Percentiles rank a stretch among this genome's conserved stretches.
Evolutionary conservation across 2,329 filamentous ascomycete species (phyloP).

Genomic region (Pestalotiopsis sp.): DNA sequence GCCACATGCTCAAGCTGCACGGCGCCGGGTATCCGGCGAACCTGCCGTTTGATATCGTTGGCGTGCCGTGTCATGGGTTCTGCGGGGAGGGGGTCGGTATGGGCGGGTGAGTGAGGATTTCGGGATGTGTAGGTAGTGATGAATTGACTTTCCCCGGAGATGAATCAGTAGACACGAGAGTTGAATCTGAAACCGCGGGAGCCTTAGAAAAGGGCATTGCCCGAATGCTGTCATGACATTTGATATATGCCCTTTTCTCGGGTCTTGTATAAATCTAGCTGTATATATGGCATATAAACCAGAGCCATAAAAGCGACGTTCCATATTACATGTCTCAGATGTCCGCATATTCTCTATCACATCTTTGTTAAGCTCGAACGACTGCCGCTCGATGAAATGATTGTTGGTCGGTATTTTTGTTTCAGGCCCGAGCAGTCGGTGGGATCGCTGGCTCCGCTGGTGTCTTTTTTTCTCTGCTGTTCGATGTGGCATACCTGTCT

Average conservation of each 20-base stretch:
- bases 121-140: too few relatives aligned
- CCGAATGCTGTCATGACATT: too few relatives aligned
- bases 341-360: background rate
- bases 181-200: too few relatives aligned
- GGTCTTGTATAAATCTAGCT: background rate
- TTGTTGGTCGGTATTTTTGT: background rate
- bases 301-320: background rate
- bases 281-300: background rate
- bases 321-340: background rate
- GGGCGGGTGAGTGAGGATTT: background rate
- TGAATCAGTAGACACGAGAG: too few relatives aligned
- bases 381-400: background rate
- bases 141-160: too few relatives aligned
- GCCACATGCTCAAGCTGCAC: constrained; percentile 14
- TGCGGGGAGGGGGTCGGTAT: constrained; percentile 1
- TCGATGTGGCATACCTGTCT: too few relatives aligned
- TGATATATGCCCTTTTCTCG: too few relatives aligned
- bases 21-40: constrained; percentile 15
- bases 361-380: background rate
- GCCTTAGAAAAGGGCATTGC: too few relatives aligned
- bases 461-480: too few relatives aligned
- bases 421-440: too few relatives aligned
- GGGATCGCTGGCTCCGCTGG: too few relatives aligned
- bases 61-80: constrained; percentile 17
- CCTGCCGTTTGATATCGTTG: constrained; percentile 17